Evolutionary conservation across 345 rosid genomes (phyloP).

Genomic region (Streptanthus diversifolius): DNA sequence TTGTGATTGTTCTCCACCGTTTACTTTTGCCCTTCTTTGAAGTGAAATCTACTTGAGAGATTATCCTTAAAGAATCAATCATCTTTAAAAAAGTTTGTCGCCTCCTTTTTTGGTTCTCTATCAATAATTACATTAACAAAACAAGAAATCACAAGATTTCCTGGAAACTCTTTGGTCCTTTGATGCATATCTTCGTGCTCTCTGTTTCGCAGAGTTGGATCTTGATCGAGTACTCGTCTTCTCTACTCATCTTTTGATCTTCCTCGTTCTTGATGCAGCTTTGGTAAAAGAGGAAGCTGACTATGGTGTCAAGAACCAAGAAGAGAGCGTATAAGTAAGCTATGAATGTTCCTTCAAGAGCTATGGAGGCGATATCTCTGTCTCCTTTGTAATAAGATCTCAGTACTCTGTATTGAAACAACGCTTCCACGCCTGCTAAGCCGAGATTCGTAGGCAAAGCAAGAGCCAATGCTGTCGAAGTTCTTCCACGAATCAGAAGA

Average conservation of each 20-base stretch:
- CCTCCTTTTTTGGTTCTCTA: background rate
- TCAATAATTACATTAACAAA: constrained; percentile 10
- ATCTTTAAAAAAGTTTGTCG: background rate
- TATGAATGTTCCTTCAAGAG: constrained; percentile 54
- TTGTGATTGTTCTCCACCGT: constrained; percentile 14
- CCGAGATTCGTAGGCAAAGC: constrained; percentile 56
- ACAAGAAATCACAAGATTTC: constrained; percentile 32
- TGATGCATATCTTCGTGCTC: constrained; percentile 14
- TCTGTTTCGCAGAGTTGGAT: constrained; percentile 42
- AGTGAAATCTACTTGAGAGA: constrained; percentile 24
- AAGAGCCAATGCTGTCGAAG: constrained; percentile 62
- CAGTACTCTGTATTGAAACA: constrained; percentile 61
- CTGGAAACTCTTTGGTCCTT: constrained; percentile 20
- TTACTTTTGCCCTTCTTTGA: constrained; percentile 18
- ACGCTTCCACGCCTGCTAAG: constrained; percentile 67
- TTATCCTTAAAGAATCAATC: constrained; percentile 25
- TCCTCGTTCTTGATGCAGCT: constrained; percentile 43
- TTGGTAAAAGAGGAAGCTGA: constrained; percentile 53
- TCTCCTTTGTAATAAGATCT: constrained; percentile 32
- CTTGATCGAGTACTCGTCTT: constrained; percentile 28
- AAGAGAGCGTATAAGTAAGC: constrained; percentile 64
- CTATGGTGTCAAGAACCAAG: constrained; percentile 65
- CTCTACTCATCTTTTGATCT: constrained; percentile 22
- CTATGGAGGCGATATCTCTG: constrained; percentile 25
- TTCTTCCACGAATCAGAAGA: constrained; percentile 53